A percentile compares a stretch with the other conserved stretches of the same genome.
Evolutionary conservation across 2,329 filamentous ascomycete species (phyloP).

Genomic region (Colletotrichum sojae): DNA sequence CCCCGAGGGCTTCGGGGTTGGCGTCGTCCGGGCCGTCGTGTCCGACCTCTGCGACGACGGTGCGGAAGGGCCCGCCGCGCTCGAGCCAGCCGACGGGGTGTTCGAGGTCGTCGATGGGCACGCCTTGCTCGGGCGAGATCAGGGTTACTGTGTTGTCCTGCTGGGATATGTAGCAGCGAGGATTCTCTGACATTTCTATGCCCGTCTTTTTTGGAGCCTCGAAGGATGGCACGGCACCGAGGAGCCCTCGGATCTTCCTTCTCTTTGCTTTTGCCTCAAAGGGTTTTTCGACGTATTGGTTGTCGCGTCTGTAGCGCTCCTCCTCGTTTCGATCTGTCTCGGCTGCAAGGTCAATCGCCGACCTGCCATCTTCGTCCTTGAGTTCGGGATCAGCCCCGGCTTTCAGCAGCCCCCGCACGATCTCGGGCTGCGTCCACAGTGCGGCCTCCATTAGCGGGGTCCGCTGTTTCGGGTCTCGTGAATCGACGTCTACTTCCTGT

Average conservation of each 20-base stretch:
- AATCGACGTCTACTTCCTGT: neutral
- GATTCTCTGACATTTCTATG: neutral
- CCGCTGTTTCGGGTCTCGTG: neutral
- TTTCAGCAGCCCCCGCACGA: neutral
- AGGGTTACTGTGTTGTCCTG: neutral
- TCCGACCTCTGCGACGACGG: neutral
- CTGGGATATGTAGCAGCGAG: neutral
- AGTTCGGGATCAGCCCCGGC: neutral
- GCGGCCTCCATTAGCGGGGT: neutral
- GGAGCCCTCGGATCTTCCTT: neutral
- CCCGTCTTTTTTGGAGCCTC: neutral
- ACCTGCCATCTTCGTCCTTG: neutral
- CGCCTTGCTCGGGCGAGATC: neutral
- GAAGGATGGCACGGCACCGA: neutral
- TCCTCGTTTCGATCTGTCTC: neutral
- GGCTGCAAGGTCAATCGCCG: neutral
- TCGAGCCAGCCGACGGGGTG: neutral
- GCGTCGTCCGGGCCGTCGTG: neutral
- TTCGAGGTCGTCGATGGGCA: neutral
- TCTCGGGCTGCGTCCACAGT: neutral
- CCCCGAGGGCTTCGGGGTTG: neutral
- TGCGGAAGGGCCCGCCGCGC: neutral
- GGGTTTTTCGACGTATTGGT: neutral
- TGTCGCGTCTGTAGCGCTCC: neutral
- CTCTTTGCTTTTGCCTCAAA: neutral